Conservation (phyloP, 2,329 filamentous ascomycete genomes). For the Aaosphaeria pasadenensis region DNA sequence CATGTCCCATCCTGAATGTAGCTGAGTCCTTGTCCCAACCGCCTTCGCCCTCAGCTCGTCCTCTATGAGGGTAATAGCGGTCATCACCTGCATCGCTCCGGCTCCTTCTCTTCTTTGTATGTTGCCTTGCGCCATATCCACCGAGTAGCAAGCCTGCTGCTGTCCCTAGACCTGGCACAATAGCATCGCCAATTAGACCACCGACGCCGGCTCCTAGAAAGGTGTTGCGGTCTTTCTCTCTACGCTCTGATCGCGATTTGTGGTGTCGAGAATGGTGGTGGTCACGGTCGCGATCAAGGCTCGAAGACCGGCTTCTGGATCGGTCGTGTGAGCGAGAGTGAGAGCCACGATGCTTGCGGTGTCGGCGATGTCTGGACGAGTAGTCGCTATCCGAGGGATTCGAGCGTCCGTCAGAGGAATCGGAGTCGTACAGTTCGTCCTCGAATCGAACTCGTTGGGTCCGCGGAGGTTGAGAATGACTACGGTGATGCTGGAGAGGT, state of each 20-base stretch:
- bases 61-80: slow-evolving; percentile 3
- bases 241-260: slow-evolving; percentile 3
- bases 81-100: slow-evolving; percentile 43
- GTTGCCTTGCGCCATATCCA: slow-evolving; percentile 42
- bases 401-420: slow-evolving; percentile 6
- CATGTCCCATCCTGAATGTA: slow-evolving; percentile 54
- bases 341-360: slow-evolving; percentile 10
- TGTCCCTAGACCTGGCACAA: slow-evolving; percentile 45
- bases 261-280: slow-evolving; percentile 4
- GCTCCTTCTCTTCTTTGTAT: slow-evolving; percentile 31
- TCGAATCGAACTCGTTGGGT: slow-evolving; percentile 30
- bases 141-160: slow-evolving; percentile 39
- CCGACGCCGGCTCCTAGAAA: slow-evolving; percentile 46
- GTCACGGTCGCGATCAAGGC: slow-evolving; percentile 4
- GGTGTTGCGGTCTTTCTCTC: slow-evolving; percentile 28
- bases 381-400: slow-evolving; percentile 15
- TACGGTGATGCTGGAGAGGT: slow-evolving; percentile 22
- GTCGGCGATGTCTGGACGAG: slow-evolving; percentile 13
- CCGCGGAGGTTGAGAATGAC: slow-evolving; percentile 30
- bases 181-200: slow-evolving; percentile 42
- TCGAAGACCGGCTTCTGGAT: slow-evolving; percentile 5
- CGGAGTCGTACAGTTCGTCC: slow-evolving; percentile 16
- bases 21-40: slow-evolving; percentile 35
- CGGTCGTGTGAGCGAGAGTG: slow-evolving; percentile 5
- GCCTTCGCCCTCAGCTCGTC: slow-evolving; percentile 2